phyloP scores from a whole-genome alignment of 129 eudicot species.

The Arctium lappa region DNA sequence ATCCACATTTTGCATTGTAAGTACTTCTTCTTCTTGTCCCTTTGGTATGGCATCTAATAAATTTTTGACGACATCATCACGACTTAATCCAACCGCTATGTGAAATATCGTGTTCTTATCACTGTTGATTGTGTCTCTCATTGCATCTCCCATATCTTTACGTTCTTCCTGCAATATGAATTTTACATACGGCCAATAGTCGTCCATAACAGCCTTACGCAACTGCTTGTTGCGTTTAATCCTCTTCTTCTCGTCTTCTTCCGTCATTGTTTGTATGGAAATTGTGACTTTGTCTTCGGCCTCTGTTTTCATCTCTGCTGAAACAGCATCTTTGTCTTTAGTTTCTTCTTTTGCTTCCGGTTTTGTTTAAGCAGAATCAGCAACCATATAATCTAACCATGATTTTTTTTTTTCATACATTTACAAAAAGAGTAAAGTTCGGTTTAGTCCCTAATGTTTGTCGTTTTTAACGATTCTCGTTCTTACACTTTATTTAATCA shows the following conservation, averaged over 20 bases:
- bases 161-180: no score
- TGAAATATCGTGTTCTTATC: constrained; percentile 3
- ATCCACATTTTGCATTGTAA: neutral
- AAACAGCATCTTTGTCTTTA: no score
- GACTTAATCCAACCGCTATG: neutral
- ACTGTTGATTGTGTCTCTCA: neutral
- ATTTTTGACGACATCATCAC: neutral
- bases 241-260: no score
- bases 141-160: neutral
- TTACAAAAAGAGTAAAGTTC: no score
- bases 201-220: neutral
- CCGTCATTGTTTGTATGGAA: neutral
- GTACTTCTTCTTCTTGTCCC: neutral
- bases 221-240: neutral
- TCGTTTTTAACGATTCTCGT: no score
- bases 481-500: no score
- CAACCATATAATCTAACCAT: neutral
- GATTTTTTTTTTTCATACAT: no score
- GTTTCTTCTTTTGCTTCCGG: neutral
- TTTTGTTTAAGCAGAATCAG: neutral
- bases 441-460: no score
- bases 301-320: neutral
- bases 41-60: no score
- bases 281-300: neutral
- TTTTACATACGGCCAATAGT: neutral